phyloP scores from a whole-genome alignment of 768 basidiomycete species.

The Xerocomus spinulosus region DNA sequence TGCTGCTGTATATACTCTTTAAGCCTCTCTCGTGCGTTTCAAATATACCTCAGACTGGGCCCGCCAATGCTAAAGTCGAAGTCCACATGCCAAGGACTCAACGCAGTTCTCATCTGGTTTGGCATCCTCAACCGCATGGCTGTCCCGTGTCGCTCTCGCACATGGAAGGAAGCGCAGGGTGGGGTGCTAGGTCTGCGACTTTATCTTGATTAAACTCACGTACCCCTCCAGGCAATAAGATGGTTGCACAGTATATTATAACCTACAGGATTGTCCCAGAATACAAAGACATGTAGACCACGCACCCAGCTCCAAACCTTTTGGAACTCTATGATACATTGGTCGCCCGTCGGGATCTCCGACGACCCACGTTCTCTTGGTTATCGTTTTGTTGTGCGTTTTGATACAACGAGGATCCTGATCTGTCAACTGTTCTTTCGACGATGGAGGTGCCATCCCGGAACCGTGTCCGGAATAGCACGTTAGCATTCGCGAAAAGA shows the following conservation, averaged over 20 bases:
- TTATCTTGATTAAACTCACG: too few relatives aligned
- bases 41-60: too few relatives aligned
- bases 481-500: slow-evolving; percentile 95
- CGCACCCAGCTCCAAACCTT: not conserved
- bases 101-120: too few relatives aligned
- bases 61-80: too few relatives aligned
- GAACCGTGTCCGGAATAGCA: slow-evolving; percentile 89
- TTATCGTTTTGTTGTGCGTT: slow-evolving; percentile 10
- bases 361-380: slow-evolving; percentile 10
- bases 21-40: too few relatives aligned
- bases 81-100: too few relatives aligned
- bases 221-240: too few relatives aligned
- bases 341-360: slow-evolving; percentile 17
- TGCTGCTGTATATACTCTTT: too few relatives aligned
- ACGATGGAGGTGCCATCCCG: slow-evolving; percentile 91
- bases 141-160: too few relatives aligned
- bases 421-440: slow-evolving; percentile 69
- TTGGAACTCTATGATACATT: not conserved
- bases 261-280: slow-evolving; percentile 7
- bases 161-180: too few relatives aligned
- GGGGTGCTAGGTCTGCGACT: too few relatives aligned
- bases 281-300: slow-evolving; percentile 1
- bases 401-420: slow-evolving; percentile 43
- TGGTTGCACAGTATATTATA: slow-evolving; percentile 9
- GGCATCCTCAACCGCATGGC: too few relatives aligned